Conservation (phyloP, 2,329 filamentous ascomycete genomes). For the Sclerotinia sclerotiorum region DNA sequence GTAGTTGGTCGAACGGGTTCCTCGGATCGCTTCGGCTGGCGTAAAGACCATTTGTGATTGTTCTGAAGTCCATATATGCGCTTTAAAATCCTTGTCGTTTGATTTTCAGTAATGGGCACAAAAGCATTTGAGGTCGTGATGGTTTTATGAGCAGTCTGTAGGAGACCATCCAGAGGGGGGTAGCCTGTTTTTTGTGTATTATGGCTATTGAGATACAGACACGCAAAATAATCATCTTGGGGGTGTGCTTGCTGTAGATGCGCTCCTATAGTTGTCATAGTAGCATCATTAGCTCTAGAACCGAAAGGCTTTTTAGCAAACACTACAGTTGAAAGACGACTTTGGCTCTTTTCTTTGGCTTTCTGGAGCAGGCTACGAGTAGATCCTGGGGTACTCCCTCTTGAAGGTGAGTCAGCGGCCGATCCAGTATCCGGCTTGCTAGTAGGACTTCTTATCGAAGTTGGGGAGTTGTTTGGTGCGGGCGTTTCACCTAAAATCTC, state of each 20-base stretch:
- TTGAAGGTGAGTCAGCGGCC: conserved; percentile 33
- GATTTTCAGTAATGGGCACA: conserved; percentile 78
- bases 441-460: conserved; percentile 26
- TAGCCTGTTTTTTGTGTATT: conserved; percentile 61
- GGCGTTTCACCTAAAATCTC: conserved; percentile 67
- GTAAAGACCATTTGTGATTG: conserved; percentile 86
- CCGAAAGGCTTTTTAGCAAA: conserved; percentile 67
- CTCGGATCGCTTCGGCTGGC: conserved; percentile 79
- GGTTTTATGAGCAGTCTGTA: conserved; percentile 84
- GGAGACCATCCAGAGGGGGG: conserved; percentile 66
- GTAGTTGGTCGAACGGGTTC: conserved; percentile 76
- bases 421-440: conserved; percentile 31
- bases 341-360: conserved; percentile 57
- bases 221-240: conserved; percentile 63
- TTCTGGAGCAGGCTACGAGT: conserved; percentile 41
- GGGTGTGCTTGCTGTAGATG: conserved; percentile 23
- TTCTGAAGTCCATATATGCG: conserved; percentile 90
- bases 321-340: conserved; percentile 71
- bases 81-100: conserved; percentile 82
- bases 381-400: conserved; percentile 48
- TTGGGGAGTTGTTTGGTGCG: conserved; percentile 39
- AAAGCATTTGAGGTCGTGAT: conserved; percentile 82
- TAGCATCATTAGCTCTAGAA: conserved; percentile 39
- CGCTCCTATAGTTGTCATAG: conserved; percentile 26
- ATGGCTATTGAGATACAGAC: conserved; percentile 57